Base-by-base conservation (phyloP, 2,329 filamentous ascomycete genomes). In the Ascochyta koolunga region DNA sequence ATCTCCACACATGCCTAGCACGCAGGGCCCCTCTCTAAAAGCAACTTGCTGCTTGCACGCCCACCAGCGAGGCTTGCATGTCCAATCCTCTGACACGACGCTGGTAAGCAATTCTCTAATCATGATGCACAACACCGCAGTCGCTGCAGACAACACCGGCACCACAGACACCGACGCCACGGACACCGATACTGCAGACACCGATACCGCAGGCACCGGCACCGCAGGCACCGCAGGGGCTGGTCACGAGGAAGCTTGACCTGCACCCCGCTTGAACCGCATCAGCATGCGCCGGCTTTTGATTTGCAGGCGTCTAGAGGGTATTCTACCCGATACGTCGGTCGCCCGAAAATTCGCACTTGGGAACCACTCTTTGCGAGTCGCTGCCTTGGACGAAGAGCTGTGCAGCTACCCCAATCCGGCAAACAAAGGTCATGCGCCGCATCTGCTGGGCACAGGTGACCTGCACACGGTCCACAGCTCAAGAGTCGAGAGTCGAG, bases 401-500 rank as follows among this genome's bases (percentile, higher is more conserved):
- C 27, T 29, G 27, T 40, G 39, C 33, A 44, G 29, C 51, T 54
- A 49, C 37, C 51, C 45, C 45, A 40, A 54, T 54, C 35, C 9
- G 51, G 51, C 24, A 54, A 45, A 32, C 3, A 18, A 50, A 37
- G 46, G 35, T 54, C 51, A 54, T 46, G 51, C 41, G 51, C 22
- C 25, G 51, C 51, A 44, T 50, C 40, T 29, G 21, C 31, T 50
- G 41, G 31, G 51, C 48, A 40, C 51, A 54, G 51, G 29, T 54
- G 51, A 54, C 45, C 41, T 45, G 36, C 35, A 50, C 51, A 54
- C 41, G 51, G 46, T 46, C 51, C 51, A 50, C 46, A 24, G 40
- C 13, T 40, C 40, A 13, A 35, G n/a, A n/a, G 22, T 24, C 22
- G 22, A 24, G 51, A 57, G 59, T 59, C 61, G 64, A 67, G 61